phyloP scores from a whole-genome alignment of 2,329 filamentous ascomycete species.

The Chaetomium sp. region DNA sequence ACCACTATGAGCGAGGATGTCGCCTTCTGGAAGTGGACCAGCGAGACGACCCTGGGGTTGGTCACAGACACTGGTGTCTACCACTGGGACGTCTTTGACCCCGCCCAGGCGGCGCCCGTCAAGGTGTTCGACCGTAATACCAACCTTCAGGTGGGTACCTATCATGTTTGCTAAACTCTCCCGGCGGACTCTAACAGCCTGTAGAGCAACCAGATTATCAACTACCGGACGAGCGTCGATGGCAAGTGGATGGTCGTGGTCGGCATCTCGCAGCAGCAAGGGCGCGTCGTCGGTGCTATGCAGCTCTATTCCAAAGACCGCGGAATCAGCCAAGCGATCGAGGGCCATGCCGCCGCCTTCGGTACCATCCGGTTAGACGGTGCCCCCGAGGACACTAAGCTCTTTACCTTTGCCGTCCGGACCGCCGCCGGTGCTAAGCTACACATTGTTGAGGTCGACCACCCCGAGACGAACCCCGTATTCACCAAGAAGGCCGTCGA shows the following conservation, averaged over 20 bases:
- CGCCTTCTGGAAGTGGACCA: slow-evolving; percentile 99
- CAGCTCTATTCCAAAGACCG: slow-evolving; percentile 96
- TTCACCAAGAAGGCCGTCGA: slow-evolving; percentile 97
- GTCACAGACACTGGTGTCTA: slow-evolving; percentile 90
- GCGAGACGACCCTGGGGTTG: slow-evolving; percentile 81
- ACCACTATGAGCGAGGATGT: slow-evolving; percentile 96
- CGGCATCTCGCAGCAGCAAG: slow-evolving; percentile 90
- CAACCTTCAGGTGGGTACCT: slow-evolving; percentile 73
- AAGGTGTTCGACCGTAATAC: slow-evolving; percentile 95
- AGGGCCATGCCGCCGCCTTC: slow-evolving; percentile 94
- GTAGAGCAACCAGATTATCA: slow-evolving; percentile 97
- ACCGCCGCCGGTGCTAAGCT: slow-evolving; percentile 89
- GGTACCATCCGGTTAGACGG: slow-evolving; percentile 87
- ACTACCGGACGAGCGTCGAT: slow-evolving; percentile 93
- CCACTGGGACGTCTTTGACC: slow-evolving; percentile 96
- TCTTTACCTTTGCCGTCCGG: slow-evolving; percentile 95
- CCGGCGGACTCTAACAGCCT: slow-evolving; percentile 25
- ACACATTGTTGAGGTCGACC: slow-evolving; percentile 96
- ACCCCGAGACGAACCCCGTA: slow-evolving; percentile 81
- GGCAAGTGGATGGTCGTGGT: slow-evolving; percentile 99
- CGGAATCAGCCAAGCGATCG: slow-evolving; percentile 96
- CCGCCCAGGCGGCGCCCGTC: slow-evolving; percentile 73
- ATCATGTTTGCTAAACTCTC: background rate
- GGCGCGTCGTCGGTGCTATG: slow-evolving; percentile 92
- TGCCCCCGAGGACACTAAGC: slow-evolving; percentile 85